These are phyloP conservation scores for Thalassiosira sp. DNA, from an alignment of 352 stramenopile genomes.

Conservation along the genomic window DNA sequence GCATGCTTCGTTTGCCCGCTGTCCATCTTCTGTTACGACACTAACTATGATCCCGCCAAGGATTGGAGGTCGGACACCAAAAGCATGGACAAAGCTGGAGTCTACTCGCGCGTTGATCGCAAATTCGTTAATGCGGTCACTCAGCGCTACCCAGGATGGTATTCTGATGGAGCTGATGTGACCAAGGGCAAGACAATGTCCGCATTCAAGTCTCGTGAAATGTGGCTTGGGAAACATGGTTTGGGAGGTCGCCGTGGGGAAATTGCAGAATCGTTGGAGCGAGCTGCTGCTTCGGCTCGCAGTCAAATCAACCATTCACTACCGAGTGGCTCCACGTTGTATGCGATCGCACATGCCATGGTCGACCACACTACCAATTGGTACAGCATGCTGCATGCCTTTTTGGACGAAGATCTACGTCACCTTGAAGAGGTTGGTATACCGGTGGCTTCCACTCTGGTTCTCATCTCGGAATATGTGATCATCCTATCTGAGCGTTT, in stretches of 20 bases:
- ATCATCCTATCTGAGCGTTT: not conserved
- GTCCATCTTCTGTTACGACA: not conserved
- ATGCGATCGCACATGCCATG: not conserved
- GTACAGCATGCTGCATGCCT: not conserved
- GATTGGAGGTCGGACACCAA: not conserved
- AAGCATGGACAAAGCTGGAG: not conserved
- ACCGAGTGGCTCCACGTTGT: not conserved
- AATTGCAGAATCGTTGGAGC: not conserved
- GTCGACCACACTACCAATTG: not conserved
- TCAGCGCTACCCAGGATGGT: not conserved
- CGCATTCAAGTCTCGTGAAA: not conserved
- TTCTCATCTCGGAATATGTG: constrained; percentile 3
- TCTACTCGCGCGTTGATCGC: not conserved
- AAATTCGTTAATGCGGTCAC: not conserved
- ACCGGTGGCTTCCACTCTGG: not conserved
- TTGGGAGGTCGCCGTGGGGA: not conserved
- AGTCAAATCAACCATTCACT: not conserved
- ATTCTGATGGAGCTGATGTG: not conserved
- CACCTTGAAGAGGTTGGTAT: not conserved
- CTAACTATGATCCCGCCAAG: not conserved
- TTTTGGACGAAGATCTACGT: not conserved
- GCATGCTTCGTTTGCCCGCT: not conserved
- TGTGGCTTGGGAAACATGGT: not conserved
- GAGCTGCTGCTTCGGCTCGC: no score
- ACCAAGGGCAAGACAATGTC: not conserved